These are phyloP conservation scores for Penicillium parvum DNA, from an alignment of 495 filamentous ascomycete genomes.

Conservation along the genomic window DNA sequence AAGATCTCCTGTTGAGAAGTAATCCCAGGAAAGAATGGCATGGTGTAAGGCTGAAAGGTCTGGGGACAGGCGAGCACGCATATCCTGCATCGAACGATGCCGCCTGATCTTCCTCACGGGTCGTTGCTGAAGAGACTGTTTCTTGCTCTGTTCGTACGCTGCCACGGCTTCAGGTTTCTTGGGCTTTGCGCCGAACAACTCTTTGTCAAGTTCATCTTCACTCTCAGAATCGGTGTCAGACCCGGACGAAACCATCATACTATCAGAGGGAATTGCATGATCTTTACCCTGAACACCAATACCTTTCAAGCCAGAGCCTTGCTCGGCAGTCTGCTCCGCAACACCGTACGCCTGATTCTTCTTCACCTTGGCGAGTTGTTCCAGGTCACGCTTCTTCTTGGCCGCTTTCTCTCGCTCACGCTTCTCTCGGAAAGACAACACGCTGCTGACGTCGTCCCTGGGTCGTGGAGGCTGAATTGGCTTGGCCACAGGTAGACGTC, in stretches of 20 bases:
- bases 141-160: slow-evolving; percentile 53
- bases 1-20: slow-evolving; percentile 78
- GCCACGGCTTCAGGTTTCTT: slow-evolving; percentile 45
- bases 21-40: slow-evolving; percentile 86
- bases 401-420: slow-evolving; percentile 69
- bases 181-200: slow-evolving; percentile 52
- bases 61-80: slow-evolving; percentile 86
- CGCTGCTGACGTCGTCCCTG: slow-evolving; percentile 31
- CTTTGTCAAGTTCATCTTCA: slow-evolving; percentile 59
- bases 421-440: slow-evolving; percentile 58
- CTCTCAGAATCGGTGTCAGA: slow-evolving; percentile 74
- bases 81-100: slow-evolving; percentile 77
- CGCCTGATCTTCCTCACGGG: slow-evolving; percentile 79
- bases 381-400: slow-evolving; percentile 65
- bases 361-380: slow-evolving; percentile 61
- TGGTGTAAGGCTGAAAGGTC: slow-evolving; percentile 83
- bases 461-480: slow-evolving; percentile 27
- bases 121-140: slow-evolving; percentile 47
- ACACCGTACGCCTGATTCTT: slow-evolving; percentile 47
- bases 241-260: slow-evolving; percentile 78
- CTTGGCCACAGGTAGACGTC: slow-evolving; percentile 22
- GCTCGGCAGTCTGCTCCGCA: slow-evolving; percentile 57
- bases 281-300: slow-evolving; percentile 80
- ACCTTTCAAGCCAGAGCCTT: slow-evolving; percentile 72
- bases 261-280: slow-evolving; percentile 62